Evolutionary conservation across 257 asterid genomes (phyloP).

Genomic region (Solanum chaucha): DNA sequence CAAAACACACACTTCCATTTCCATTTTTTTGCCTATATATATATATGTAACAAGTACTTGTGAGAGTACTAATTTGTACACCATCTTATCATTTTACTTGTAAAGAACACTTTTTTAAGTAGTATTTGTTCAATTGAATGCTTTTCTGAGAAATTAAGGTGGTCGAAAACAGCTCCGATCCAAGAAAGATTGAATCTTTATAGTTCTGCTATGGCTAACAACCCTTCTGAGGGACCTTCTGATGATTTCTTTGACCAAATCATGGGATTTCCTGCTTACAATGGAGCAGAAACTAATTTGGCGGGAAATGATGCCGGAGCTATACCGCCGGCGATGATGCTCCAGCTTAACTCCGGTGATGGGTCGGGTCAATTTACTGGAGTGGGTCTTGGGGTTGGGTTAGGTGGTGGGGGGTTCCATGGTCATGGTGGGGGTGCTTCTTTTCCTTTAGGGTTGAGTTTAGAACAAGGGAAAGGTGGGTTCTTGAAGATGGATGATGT

Average conservation of each 20-base stretch:
- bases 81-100: not conserved
- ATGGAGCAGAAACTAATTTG: slow-evolving; percentile 22
- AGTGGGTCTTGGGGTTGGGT: slow-evolving; percentile 38
- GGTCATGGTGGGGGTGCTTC: slow-evolving; percentile 38
- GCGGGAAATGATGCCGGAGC: slow-evolving; percentile 18
- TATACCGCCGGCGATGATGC: slow-evolving; percentile 25
- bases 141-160: not conserved
- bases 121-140: not conserved
- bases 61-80: not conserved
- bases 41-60: not conserved
- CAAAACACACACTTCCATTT: not conserved
- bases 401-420: slow-evolving; percentile 39
- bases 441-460: slow-evolving; percentile 88
- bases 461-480: slow-evolving; percentile 74
- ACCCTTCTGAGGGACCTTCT: slow-evolving; percentile 56
- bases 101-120: not conserved
- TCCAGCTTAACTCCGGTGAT: slow-evolving; percentile 38
- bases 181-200: slow-evolving; percentile 1
- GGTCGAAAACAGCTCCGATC: not conserved
- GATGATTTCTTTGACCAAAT: slow-evolving; percentile 93
- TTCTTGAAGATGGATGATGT: slow-evolving; percentile 51
- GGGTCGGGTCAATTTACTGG: slow-evolving; percentile 54
- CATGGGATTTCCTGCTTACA: slow-evolving; percentile 62
- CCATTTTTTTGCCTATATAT: slow-evolving; percentile 1
- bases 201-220: slow-evolving; percentile 54